phyloP scores from a whole-genome alignment of 148 eudicot genomes.

The Polygonum maritimum region DNA sequence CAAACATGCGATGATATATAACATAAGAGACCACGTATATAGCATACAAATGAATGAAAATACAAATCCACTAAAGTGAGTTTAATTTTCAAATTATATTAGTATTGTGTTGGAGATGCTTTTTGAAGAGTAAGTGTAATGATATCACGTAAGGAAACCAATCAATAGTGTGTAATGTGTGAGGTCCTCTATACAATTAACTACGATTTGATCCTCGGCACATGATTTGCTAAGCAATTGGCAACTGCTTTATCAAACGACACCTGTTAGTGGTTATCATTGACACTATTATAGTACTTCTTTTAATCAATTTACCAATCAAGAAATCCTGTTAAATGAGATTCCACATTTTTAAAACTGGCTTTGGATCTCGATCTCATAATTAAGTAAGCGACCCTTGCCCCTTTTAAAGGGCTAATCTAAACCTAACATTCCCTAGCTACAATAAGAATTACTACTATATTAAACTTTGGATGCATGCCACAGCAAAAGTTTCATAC shows the following conservation, averaged over 20 bases:
- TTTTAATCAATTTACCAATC: neutral
- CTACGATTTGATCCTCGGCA: neutral
- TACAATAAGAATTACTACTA: neutral
- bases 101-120: neutral
- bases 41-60: too few species aligned
- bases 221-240: neutral
- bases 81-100: neutral
- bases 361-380: neutral
- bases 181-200: neutral
- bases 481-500: neutral
- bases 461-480: neutral
- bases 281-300: neutral
- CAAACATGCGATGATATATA: too few species aligned
- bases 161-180: neutral
- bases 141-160: neutral
- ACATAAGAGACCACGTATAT: too few species aligned
- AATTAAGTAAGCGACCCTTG: constrained; percentile 2
- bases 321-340: neutral
- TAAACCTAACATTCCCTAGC: neutral
- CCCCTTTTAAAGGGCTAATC: neutral
- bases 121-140: neutral
- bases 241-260: neutral
- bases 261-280: constrained; percentile 7
- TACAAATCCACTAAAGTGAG: neutral
- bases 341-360: neutral